Conservation (phyloP, 2,329 filamentous ascomycete species). For the Setomelanomma holmii region DNA sequence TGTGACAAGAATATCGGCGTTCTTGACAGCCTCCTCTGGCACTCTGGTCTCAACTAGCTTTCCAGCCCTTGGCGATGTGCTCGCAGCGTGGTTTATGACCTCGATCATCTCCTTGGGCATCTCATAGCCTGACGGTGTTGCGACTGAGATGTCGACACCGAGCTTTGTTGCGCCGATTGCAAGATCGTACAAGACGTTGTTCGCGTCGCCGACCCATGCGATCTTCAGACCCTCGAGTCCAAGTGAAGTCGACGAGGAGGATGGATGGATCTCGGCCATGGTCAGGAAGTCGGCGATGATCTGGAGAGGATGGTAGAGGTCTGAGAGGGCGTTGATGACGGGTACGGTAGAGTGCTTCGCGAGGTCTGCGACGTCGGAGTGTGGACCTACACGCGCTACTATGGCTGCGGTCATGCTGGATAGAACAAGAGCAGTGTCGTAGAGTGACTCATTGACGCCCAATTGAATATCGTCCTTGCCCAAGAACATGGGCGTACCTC, state of each 20-base stretch:
- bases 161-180: constrained; percentile 87
- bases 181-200: constrained; percentile 95
- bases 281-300: constrained; percentile 94
- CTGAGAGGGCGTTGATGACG: constrained; percentile 71
- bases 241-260: constrained; percentile 58
- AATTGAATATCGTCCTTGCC: constrained; percentile 96
- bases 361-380: constrained; percentile 57
- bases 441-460: constrained; percentile 59
- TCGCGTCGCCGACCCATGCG: constrained; percentile 95
- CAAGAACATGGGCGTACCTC: constrained; percentile 94
- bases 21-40: constrained; percentile 84
- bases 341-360: constrained; percentile 58
- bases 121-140: constrained; percentile 82
- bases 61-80: constrained; percentile 64
- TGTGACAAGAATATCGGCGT: constrained; percentile 89
- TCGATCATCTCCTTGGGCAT: constrained; percentile 78
- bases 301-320: constrained; percentile 92
- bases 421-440: constrained; percentile 55
- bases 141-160: constrained; percentile 84
- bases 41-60: constrained; percentile 76
- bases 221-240: constrained; percentile 85
- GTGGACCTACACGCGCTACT: constrained; percentile 60
- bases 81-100: constrained; percentile 71
- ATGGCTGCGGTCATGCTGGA: constrained; percentile 70
- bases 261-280: constrained; percentile 77